Conservation (phyloP, 2,329 filamentous ascomycete species). For the Colletotrichum sp. region DNA sequence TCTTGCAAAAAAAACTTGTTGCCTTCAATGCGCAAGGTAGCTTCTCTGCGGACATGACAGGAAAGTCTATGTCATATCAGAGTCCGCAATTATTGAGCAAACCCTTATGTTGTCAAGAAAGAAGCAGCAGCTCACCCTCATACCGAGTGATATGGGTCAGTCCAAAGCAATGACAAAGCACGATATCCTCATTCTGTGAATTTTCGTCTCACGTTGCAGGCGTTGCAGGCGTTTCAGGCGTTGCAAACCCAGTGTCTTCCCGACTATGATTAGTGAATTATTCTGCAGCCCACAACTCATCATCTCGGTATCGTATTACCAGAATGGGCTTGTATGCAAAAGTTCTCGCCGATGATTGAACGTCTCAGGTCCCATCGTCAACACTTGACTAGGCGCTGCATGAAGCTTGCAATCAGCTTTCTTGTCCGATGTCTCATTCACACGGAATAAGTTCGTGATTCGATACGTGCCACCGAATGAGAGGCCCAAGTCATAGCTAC, state of each 20-base stretch:
- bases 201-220: conserved; percentile 54
- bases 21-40: conserved; percentile 52
- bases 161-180: conserved; percentile 58
- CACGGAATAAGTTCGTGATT: conserved; percentile 51
- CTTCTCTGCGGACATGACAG: conserved; percentile 62
- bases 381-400: conserved; percentile 46
- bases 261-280: conserved; percentile 64
- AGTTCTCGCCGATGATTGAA: conserved; percentile 60
- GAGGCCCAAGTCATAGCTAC: neutral
- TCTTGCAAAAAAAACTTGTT: conserved; percentile 55
- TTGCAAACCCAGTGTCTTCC: conserved; percentile 53
- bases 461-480: conserved; percentile 42
- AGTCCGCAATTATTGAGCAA: neutral
- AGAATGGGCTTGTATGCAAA: conserved; percentile 64
- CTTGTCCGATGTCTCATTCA: conserved; percentile 58
- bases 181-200: conserved; percentile 59
- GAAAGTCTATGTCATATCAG: conserved; percentile 48
- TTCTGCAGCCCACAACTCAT: conserved; percentile 64
- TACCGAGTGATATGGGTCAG: conserved; percentile 59
- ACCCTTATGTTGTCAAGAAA: neutral
- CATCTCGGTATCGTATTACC: conserved; percentile 60
- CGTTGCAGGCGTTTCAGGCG: no score
- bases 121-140: conserved; percentile 33
- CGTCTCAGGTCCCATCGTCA: conserved; percentile 56
- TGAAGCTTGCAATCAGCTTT: conserved; percentile 61